phyloP scores from a whole-genome alignment of 371 early-diverging fungal species.

The Apophysomyces elegans region DNA sequence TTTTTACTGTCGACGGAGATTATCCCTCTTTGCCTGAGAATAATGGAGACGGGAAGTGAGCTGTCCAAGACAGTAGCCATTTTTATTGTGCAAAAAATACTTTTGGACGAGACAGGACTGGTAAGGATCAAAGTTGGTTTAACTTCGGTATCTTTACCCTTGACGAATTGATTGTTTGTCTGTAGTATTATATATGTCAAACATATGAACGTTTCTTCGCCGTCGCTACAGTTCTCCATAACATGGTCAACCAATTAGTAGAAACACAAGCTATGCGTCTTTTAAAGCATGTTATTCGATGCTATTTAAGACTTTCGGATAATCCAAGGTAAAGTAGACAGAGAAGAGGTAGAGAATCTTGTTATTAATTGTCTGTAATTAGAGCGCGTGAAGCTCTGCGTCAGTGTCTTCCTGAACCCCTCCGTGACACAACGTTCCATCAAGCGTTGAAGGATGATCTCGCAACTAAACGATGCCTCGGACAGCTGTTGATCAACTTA shows the following conservation, averaged over 20 bases:
- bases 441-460: constrained; percentile 82
- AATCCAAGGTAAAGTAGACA: constrained; percentile 71
- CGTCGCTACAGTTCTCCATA: constrained; percentile 93
- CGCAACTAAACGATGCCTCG: constrained; percentile 76
- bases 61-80: constrained; percentile 98
- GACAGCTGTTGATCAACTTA: constrained; percentile 68
- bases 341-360: background rate
- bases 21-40: constrained; percentile 96
- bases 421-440: constrained; percentile 82
- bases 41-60: constrained; percentile 97
- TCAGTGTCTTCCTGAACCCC: constrained; percentile 86
- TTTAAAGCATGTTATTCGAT: constrained; percentile 94
- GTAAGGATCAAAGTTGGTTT: constrained; percentile 32
- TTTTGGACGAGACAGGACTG: constrained; percentile 94
- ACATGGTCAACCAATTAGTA: constrained; percentile 92
- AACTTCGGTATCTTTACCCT: background rate
- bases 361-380: background rate
- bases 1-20: constrained; percentile 98
- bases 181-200: constrained; percentile 90
- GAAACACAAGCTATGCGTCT: constrained; percentile 86
- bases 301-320: constrained; percentile 93
- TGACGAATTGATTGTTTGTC: background rate
- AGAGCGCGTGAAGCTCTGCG: constrained; percentile 88
- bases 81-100: constrained; percentile 96
- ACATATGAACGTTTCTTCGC: constrained; percentile 98